Base-by-base conservation (phyloP, 2,329 filamentous ascomycete species). In the Phialocephala subalpina region DNA sequence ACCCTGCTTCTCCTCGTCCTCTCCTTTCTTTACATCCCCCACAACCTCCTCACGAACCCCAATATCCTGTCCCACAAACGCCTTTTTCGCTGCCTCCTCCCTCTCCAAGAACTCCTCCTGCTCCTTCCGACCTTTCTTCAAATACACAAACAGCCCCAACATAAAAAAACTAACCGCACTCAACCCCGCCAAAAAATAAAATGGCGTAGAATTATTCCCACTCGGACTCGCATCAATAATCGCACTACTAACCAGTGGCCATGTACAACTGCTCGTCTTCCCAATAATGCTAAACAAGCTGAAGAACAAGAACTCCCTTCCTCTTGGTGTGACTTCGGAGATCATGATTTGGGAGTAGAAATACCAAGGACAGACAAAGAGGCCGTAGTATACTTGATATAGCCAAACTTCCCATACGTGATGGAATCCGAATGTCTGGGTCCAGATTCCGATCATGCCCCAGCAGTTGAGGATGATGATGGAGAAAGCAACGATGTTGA, bases 341-440 rank as follows among this genome's bases (percentile, higher is more conserved):
- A 92, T 92, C 84, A 92, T 89, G 72, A 89, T 91, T 74, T 91
- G 89, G 0, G 84, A 87, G 76, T 92, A 92, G 57, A 86, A 87
- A 76, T 91, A 91, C 88, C 88, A 91, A 0, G 89, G 88, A 68
- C 88, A 90, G 7, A 91, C 86, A 56, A 90, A 83, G 0, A 92
- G 79, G 0, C 89, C 89, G 71, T 90, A 91, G 69, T 88, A 89
- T 9, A 77, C 77, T 68, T 82, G 81, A 67, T 82, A 82, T 0
- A 80, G 59, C 81, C 81, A 83, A 27, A 82, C 72, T 66, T 83
- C 81, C 81, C 81, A 83, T 22, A 77, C 75, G 49, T 82, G 77
- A 64, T 82, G 79, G 74, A 82, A 83, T 0, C 81, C 81, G 36
- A 82, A 81, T 11, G 73, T 74, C 58, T 78, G 68, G 0, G 80